Percentiles rank a stretch among this genome's conserved stretches.
These are phyloP conservation scores for Rhizopogon rudus DNA, from an alignment of 768 basidiomycete species.

Conservation along the genomic window DNA sequence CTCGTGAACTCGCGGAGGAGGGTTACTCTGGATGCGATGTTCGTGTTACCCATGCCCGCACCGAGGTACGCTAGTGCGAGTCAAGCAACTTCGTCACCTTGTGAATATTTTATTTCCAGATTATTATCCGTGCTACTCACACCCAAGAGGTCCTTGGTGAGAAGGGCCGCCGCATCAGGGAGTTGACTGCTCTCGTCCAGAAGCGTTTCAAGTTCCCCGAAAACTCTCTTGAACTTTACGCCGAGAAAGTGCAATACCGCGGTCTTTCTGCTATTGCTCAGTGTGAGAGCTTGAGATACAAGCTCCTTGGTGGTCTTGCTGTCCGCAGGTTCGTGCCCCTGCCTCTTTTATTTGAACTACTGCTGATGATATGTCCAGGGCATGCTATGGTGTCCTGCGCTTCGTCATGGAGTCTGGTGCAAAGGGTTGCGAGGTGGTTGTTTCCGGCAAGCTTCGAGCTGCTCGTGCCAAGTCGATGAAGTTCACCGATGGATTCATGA, in stretches of 20 bases:
- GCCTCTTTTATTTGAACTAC: not conserved
- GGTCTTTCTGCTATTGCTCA: conserved; percentile 98
- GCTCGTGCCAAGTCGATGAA: conserved; percentile 99
- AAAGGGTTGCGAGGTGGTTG: conserved; percentile 99
- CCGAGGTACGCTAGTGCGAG: conserved; percentile 59
- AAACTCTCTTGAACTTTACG: conserved; percentile 97
- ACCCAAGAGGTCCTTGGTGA: conserved; percentile 98
- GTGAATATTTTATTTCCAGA: conserved; percentile 39
- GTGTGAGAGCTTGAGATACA: conserved; percentile 97
- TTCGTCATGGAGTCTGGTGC: conserved; percentile 99
- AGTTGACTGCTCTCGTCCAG: conserved; percentile 96
- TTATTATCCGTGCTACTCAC: conserved; percentile 99
- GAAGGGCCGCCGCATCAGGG: conserved; percentile 98
- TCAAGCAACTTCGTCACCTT: not conserved
- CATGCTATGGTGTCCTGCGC: conserved; percentile 99
- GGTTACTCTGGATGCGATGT: conserved; percentile 99
- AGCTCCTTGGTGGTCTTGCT: conserved; percentile 98
- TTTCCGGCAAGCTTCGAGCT: conserved; percentile 98
- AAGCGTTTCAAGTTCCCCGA: conserved; percentile 99
- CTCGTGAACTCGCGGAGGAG: conserved; percentile 96
- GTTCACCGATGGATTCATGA: conserved; percentile 99
- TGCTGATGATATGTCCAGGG: conserved; percentile 38
- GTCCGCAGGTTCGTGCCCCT: conserved; percentile 68
- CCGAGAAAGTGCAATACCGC: conserved; percentile 98
- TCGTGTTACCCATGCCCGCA: conserved; percentile 97